Evolutionary conservation across 148 eudicot genomes (phyloP), one percentile per base, ranked within the genome.

Genomic region (Amaranthus palmeri): DNA sequence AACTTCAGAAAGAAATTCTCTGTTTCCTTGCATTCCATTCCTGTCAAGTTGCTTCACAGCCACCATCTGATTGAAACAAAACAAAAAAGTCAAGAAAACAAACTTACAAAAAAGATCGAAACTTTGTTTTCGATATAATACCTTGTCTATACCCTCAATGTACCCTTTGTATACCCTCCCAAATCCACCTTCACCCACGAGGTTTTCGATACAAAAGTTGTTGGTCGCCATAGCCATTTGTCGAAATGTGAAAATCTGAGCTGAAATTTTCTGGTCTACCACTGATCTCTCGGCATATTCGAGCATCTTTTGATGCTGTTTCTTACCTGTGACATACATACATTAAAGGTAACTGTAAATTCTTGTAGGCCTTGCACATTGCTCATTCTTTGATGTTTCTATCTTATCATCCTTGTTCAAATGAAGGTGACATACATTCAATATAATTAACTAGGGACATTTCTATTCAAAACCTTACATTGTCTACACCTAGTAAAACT

Each of bases 161-260:
- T 71, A 68, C 17, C 98, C 98, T 79, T 85, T 91, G 78, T 93
- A 93, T 10, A 93, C 98, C 80, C 98, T 83, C 67, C 97, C 98
- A 51, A 93, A 93, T 64, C 97, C 95, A 67, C 98, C 98, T 79
- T 91, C 92, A 1, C 97, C 97, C 8, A 91, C 83, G 3, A 91
- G 85, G 72, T 83, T 76, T 13, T 85, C 86, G 25, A 86, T 84
- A 67, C 87, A 82, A 77, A 93, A 93, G 80, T 88, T 85, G 42
- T 91, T 82, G 13, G 98, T 93, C 13, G 97, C 91, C 8, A 62
- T 51, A 44, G 98, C 98, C 75, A 93, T 78, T 76, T 91, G 91
- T 3, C 88, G 84, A 67, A 93, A 93, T 49, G 92, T 91, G 89
- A 83, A 93, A 5, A 86, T 86, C 72, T 91, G 87, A 7, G 92